Evolutionary conservation across 1,139 yeast genomes (phyloP).

Genomic region (Arxiozyma telluris): DNA sequence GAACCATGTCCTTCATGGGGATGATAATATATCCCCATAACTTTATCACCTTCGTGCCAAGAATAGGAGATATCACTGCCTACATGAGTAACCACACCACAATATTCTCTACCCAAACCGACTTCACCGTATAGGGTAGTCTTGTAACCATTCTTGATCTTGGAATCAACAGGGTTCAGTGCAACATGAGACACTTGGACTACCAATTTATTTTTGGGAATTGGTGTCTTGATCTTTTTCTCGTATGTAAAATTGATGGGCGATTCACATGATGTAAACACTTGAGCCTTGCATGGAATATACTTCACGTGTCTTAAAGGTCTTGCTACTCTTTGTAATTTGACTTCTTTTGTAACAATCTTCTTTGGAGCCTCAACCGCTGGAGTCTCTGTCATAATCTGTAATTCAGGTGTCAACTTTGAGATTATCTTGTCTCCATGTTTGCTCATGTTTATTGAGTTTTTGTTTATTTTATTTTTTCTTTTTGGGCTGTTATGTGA

Average conservation of each 20-base stretch:
- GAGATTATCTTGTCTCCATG: slow-evolving; percentile 4
- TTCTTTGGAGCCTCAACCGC: slow-evolving; percentile 18
- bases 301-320: slow-evolving; percentile 35
- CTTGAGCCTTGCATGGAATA: slow-evolving; percentile 34
- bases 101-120: slow-evolving; percentile 61
- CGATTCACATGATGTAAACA: slow-evolving; percentile 31
- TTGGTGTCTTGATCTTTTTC: slow-evolving; percentile 34
- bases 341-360: slow-evolving; percentile 14
- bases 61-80: slow-evolving; percentile 38
- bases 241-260: slow-evolving; percentile 36
- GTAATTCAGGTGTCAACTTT: slow-evolving; percentile 12
- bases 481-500: background rate
- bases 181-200: slow-evolving; percentile 39
- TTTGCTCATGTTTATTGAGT: slow-evolving; percentile 5
- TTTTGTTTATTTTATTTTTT: no score
- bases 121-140: slow-evolving; percentile 35
- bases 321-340: slow-evolving; percentile 33
- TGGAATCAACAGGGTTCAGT: slow-evolving; percentile 58
- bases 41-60: slow-evolving; percentile 52
- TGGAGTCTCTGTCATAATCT: slow-evolving; percentile 11
- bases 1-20: slow-evolving; percentile 42
- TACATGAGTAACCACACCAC: slow-evolving; percentile 53
- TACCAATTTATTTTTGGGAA: slow-evolving; percentile 40
- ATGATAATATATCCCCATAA: slow-evolving; percentile 46
- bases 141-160: slow-evolving; percentile 35